Conservation (phyloP, 306 rosid species). For the Cucumis melo region DNA sequence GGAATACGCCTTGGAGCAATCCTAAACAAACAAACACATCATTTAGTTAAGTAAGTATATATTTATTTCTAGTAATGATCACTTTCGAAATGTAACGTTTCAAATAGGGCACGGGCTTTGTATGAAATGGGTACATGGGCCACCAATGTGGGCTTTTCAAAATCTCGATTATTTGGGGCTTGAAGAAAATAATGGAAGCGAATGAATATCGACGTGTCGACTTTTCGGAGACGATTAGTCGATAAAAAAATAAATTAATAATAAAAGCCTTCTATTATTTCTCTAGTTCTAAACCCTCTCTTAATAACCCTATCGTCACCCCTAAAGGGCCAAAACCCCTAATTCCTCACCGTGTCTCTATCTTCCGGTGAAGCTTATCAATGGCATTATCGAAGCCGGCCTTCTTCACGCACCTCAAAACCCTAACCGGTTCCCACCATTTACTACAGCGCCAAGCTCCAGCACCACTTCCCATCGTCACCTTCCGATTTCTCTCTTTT, state of each 20-base stretch:
- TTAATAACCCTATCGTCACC: background rate
- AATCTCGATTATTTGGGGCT: background rate
- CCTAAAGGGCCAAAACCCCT: background rate
- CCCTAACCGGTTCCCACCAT: slow-evolving; percentile 21
- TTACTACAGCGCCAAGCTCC: background rate
- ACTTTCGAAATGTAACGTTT: no score
- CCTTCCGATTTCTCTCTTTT: slow-evolving; percentile 60
- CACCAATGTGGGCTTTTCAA: background rate
- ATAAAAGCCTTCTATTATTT: background rate
- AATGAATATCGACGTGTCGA: background rate
- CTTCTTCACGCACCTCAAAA: slow-evolving; percentile 35
- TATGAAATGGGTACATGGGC: background rate
- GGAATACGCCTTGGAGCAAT: no score
- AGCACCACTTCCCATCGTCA: slow-evolving; percentile 19
- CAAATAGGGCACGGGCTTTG: background rate
- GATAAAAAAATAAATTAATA: background rate
- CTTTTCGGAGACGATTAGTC: background rate
- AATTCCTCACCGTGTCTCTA: background rate
- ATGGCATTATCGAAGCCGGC: slow-evolving; percentile 70
- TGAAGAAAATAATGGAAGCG: background rate
- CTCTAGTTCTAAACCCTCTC: background rate
- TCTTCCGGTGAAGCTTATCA: background rate
- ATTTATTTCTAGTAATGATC: no score
- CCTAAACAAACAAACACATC: no score
- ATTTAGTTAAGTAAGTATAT: no score